Conservation (phyloP, 495 filamentous ascomycete genomes). For the Hyphodiscus hymeniophilus region DNA sequence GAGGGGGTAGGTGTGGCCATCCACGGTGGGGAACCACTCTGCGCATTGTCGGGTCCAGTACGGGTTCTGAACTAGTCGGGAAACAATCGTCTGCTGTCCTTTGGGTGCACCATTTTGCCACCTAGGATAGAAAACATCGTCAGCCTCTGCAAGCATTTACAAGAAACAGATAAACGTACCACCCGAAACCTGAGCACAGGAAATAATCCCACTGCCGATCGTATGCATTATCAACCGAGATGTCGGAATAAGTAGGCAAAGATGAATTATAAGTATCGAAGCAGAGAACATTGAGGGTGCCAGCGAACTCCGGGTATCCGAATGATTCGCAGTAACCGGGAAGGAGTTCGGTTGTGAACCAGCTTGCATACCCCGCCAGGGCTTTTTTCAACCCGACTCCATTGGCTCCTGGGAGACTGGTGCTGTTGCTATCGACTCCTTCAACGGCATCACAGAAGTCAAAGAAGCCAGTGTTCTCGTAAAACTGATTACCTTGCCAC, state of each 20-base stretch:
- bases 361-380: slow-evolving; percentile 44
- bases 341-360: slow-evolving; percentile 38
- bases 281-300: too few relatives aligned
- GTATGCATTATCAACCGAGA: slow-evolving; percentile 36
- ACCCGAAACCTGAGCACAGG: slow-evolving; percentile 59
- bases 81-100: slow-evolving; percentile 37
- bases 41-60: slow-evolving; percentile 55
- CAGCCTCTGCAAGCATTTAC: too few relatives aligned
- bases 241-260: slow-evolving; percentile 49
- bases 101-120: slow-evolving; percentile 51
- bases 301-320: slow-evolving; percentile 41
- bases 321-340: slow-evolving; percentile 36
- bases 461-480: slow-evolving; percentile 41
- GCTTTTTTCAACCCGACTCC: slow-evolving; percentile 50
- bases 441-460: slow-evolving; percentile 46
- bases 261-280: slow-evolving; percentile 49
- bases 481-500: slow-evolving; percentile 48
- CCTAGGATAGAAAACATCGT: too few relatives aligned
- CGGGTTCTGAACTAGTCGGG: slow-evolving; percentile 42
- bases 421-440: slow-evolving; percentile 28
- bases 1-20: slow-evolving; percentile 24
- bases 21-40: slow-evolving; percentile 44
- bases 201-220: slow-evolving; percentile 55
- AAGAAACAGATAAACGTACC: slow-evolving; percentile 31
- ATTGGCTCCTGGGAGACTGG: slow-evolving; percentile 26